Evolutionary conservation across 768 basidiomycete genomes (phyloP).

Genomic region (Rhodosporidiobolus sp.): DNA sequence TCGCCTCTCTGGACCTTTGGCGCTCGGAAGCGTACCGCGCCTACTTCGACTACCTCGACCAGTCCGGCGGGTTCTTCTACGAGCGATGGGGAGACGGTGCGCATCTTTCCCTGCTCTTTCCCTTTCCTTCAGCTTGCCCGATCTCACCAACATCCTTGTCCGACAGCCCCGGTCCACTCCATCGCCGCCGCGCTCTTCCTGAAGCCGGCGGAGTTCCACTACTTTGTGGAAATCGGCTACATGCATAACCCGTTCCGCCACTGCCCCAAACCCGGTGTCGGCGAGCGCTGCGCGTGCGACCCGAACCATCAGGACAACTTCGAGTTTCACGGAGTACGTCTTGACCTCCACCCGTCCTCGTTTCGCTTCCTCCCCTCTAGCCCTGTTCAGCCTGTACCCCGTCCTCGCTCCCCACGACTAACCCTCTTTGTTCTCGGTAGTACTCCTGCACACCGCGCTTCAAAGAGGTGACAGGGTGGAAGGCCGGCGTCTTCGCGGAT

Average conservation of each 20-base stretch:
- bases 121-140: neutral
- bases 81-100: conserved; percentile 80
- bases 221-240: conserved; percentile 88
- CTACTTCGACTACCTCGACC: conserved; percentile 78
- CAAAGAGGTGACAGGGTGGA: neutral
- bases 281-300: conserved; percentile 5
- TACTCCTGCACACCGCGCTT: neutral
- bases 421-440: neutral
- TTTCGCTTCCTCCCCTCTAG: no score
- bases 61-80: conserved; percentile 64
- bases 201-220: conserved; percentile 80
- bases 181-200: conserved; percentile 89
- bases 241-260: conserved; percentile 92
- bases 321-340: no score
- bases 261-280: conserved; percentile 55
- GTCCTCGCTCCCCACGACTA: neutral
- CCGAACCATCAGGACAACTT: conserved; percentile 7
- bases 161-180: conserved; percentile 71
- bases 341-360: no score
- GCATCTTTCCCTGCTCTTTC: neutral
- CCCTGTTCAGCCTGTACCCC: no score
- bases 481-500: neutral
- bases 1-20: conserved; percentile 80
- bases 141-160: neutral
- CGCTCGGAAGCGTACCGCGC: conserved; percentile 73